Evolutionary conservation across 2,329 filamentous ascomycete genomes (phyloP).

Genomic region (Alternaria sp.): DNA sequence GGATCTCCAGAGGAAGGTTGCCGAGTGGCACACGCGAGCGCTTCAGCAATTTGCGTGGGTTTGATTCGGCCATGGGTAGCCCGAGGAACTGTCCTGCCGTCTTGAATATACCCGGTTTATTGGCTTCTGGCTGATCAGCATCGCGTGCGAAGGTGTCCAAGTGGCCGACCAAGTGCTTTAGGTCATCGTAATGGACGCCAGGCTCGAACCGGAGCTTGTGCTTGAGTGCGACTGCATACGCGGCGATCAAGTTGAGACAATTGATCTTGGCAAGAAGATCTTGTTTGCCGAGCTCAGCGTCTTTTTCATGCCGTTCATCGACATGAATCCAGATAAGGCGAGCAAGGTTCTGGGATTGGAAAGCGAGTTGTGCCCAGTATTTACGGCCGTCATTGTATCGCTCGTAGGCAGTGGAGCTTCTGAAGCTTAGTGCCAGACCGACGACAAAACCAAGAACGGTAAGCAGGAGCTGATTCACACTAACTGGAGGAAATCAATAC

Average conservation of each 20-base stretch:
- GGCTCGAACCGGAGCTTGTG: slow-evolving; percentile 86
- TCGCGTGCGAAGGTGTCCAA: slow-evolving; percentile 76
- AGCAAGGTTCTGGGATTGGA: slow-evolving; percentile 64
- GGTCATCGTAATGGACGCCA: slow-evolving; percentile 76
- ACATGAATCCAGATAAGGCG: slow-evolving; percentile 88
- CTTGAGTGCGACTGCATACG: slow-evolving; percentile 78
- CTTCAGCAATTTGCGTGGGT: slow-evolving; percentile 80
- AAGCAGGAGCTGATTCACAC: slow-evolving; percentile 71
- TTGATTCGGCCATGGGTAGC: slow-evolving; percentile 75
- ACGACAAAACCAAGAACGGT: slow-evolving; percentile 84
- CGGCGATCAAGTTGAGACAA: slow-evolving; percentile 75
- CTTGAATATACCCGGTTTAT: slow-evolving; percentile 58
- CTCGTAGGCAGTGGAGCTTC: slow-evolving; percentile 79
- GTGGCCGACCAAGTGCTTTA: slow-evolving; percentile 73
- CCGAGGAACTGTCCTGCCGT: slow-evolving; percentile 75
- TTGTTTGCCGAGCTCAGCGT: slow-evolving; percentile 64
- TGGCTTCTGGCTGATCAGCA: slow-evolving; percentile 49
- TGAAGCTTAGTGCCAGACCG: slow-evolving; percentile 76
- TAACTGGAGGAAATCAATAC: slow-evolving; percentile 48
- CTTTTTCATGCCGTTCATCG: slow-evolving; percentile 61
- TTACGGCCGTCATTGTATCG: slow-evolving; percentile 67
- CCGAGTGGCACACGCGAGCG: slow-evolving; percentile 73
- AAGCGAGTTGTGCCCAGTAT: slow-evolving; percentile 67
- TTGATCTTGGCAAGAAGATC: slow-evolving; percentile 72
- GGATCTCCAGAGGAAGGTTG: slow-evolving; percentile 81